Evolutionary conservation across 2,329 filamentous ascomycete genomes (phyloP).

Genomic region (Leptographium radiaticola): DNA sequence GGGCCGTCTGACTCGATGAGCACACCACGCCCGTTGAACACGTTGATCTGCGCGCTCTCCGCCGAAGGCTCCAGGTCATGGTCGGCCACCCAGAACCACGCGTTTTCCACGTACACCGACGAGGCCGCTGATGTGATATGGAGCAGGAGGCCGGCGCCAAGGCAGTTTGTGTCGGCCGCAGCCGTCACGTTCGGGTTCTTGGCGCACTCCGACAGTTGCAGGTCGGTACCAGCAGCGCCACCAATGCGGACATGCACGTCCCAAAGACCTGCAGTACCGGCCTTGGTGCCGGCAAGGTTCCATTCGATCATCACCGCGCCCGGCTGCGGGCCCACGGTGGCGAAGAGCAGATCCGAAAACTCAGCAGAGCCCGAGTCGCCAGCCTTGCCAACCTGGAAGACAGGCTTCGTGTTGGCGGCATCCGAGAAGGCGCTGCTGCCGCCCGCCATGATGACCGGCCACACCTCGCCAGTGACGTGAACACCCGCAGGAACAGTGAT

Average conservation of each 20-base stretch:
- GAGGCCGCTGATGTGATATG: slow-evolving; percentile 50
- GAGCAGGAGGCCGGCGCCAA: slow-evolving; percentile 59
- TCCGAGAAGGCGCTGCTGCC: slow-evolving; percentile 60
- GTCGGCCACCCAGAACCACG: slow-evolving; percentile 82
- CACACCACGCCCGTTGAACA: slow-evolving; percentile 80
- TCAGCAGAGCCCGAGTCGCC: slow-evolving; percentile 73
- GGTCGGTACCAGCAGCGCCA: slow-evolving; percentile 68
- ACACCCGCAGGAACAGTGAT: slow-evolving; percentile 64
- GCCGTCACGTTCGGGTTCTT: slow-evolving; percentile 52
- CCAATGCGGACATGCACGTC: slow-evolving; percentile 93
- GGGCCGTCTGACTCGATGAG: slow-evolving; percentile 62
- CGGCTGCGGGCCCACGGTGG: slow-evolving; percentile 69
- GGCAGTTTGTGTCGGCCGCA: slow-evolving; percentile 46
- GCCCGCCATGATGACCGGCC: slow-evolving; percentile 77
- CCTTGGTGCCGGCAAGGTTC: slow-evolving; percentile 59
- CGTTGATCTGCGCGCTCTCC: slow-evolving; percentile 60
- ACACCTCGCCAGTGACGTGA: slow-evolving; percentile 83
- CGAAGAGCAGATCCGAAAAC: slow-evolving; percentile 77
- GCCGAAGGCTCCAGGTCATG: slow-evolving; percentile 70
- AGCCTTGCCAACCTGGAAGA: slow-evolving; percentile 69
- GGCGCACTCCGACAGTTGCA: slow-evolving; percentile 67
- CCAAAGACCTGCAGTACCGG: slow-evolving; percentile 72
- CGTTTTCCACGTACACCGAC: slow-evolving; percentile 69
- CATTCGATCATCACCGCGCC: slow-evolving; percentile 87
- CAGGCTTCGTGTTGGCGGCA: slow-evolving; percentile 61